Evolutionary conservation across 2,329 filamentous ascomycete species (phyloP).

Genomic region (Aspergillus fumigatus): DNA sequence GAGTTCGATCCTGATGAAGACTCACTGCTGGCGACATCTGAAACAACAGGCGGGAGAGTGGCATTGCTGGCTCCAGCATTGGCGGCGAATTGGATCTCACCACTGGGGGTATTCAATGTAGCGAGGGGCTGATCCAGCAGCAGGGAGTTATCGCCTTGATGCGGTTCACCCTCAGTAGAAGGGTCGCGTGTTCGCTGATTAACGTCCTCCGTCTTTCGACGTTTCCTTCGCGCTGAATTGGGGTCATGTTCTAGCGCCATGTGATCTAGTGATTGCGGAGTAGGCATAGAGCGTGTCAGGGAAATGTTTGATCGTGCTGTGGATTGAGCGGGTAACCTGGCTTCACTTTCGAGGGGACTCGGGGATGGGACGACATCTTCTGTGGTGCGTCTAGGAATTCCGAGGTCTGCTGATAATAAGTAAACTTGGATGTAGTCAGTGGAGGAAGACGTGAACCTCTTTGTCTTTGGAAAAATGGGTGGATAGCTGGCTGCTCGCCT

Average conservation of each 20-base stretch:
- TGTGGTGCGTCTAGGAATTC: slow-evolving; percentile 4
- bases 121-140: neutral
- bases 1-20: neutral
- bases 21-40: neutral
- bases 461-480: slow-evolving; percentile 39
- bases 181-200: slow-evolving; percentile 6
- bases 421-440: neutral
- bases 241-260: slow-evolving; percentile 26
- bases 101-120: neutral
- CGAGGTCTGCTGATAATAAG: slow-evolving; percentile 18
- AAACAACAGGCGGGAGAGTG: too few species aligned
- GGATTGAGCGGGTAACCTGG: neutral
- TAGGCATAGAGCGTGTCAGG: neutral
- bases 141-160: neutral
- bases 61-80: neutral
- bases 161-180: neutral
- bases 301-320: neutral
- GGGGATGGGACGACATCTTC: slow-evolving; percentile 3
- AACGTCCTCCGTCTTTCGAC: slow-evolving; percentile 27
- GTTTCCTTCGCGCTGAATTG: slow-evolving; percentile 32
- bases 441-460: slow-evolving; percentile 29
- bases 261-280: neutral
- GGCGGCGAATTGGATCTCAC: neutral
- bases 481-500: slow-evolving; percentile 34
- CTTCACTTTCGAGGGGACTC: neutral